Evolutionary conservation across 768 basidiomycete genomes (phyloP).

Genomic region (Daedaleopsis sinensis): DNA sequence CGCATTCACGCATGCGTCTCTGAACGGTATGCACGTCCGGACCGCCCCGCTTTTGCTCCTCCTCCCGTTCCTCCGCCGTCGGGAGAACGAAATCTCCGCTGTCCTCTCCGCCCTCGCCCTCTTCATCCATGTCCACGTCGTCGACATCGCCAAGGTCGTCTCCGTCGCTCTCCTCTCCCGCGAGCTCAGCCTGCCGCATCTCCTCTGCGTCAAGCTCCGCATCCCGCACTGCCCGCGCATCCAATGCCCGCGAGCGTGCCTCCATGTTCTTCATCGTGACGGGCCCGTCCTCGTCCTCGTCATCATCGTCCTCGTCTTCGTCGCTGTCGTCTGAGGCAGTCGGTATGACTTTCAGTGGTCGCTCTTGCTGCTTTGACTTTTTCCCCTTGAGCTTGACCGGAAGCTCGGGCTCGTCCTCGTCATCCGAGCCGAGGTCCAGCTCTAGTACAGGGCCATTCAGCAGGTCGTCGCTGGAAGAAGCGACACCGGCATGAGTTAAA

Average conservation of each 20-base stretch:
- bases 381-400: conserved; percentile 40
- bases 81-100: conserved; percentile 63
- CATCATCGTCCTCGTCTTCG: conserved; percentile 34
- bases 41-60: conserved; percentile 68
- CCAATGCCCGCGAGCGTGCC: conserved; percentile 75
- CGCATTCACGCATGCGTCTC: conserved; percentile 77
- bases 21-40: conserved; percentile 79
- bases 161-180: conserved; percentile 44
- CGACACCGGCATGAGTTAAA: not conserved
- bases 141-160: conserved; percentile 50
- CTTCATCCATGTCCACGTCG: conserved; percentile 39
- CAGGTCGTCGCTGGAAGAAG: conserved; percentile 50
- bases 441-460: conserved; percentile 56
- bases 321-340: conserved; percentile 50
- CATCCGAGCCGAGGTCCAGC: conserved; percentile 66
- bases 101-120: conserved; percentile 39
- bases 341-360: conserved; percentile 52
- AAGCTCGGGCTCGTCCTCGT: conserved; percentile 47
- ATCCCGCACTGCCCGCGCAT: conserved; percentile 65
- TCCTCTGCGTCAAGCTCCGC: conserved; percentile 73
- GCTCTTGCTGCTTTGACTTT: conserved; percentile 56
- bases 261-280: conserved; percentile 84
- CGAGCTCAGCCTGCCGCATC: conserved; percentile 55
- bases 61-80: conserved; percentile 70
- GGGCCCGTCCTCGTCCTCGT: conserved; percentile 51